Evolutionary conservation across 768 basidiomycete species (phyloP), one percentile per base, ranked within the genome.

Genomic region (Mycena metata): DNA sequence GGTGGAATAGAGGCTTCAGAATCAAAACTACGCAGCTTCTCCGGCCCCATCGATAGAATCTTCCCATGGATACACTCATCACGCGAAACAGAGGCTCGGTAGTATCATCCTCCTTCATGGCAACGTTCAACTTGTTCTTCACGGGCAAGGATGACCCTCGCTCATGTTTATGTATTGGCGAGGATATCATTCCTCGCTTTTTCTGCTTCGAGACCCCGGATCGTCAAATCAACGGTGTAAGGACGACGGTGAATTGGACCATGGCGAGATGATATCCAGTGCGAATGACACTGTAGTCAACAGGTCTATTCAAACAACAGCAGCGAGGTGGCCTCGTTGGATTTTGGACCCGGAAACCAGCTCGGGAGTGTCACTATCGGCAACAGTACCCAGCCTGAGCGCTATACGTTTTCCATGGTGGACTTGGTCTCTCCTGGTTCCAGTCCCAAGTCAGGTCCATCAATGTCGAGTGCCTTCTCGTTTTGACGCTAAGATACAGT

Each of bases 131-230:
- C 75, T 79, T 93, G 39, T 91, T 86, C 79, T 93, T 92, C 83
- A 90, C 90, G 52, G 89, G 90, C 62, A 82, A 82, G 75, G 89
- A 90, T 77, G 86, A 93, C 80, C 90, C 91, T 50, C 87, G 91
- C 61, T 84, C 83, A 65, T 90, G 89, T 75, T 84, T 88, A 65
- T 79, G 92, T 80, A 91, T 92, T 71, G 90, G 91, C 45, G 86
- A 89, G 74, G 88, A 87, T 78, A 81, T 80, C 36, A 84, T 81
- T 70, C 86, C 86, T 0, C 78, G 91, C 72, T 90, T 87, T 80
- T 87, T 89, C 76, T 86, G 84, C 74, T 92, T 93, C 77, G 87
- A 90, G 75, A 93, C 91, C 13, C 80, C 83, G 59, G 80, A 84
- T 67, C 81, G 79, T 69, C 74, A 83, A 42, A 78, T 77, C 71